These are phyloP conservation scores for Endocladia muricata DNA, from an alignment of 31 red algal genomes.

Conservation along the genomic window DNA sequence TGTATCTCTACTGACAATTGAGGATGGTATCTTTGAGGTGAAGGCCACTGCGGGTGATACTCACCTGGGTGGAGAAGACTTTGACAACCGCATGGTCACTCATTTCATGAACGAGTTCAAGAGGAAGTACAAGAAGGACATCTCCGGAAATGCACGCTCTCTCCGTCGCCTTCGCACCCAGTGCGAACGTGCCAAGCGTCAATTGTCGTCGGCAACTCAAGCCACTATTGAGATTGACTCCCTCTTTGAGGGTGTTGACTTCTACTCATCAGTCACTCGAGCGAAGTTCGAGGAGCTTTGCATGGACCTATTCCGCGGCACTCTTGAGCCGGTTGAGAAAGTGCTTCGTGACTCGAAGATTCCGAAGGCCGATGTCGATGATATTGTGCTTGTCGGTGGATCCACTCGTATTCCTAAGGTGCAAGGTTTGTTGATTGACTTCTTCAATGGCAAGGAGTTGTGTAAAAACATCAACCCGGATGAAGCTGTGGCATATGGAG, in stretches of 20 bases:
- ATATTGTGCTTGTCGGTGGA: conserved; percentile 98
- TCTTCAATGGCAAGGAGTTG: conserved; percentile 99
- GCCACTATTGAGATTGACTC: conserved; percentile 99
- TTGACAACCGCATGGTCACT: conserved; percentile 97
- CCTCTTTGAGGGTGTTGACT: conserved; percentile 93
- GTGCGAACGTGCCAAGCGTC: conserved; percentile 98
- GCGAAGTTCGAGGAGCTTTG: conserved; percentile 99
- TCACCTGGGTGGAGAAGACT: conserved; percentile 99
- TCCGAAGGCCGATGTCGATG: conserved; percentile 95
- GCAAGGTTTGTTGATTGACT: conserved; percentile 86
- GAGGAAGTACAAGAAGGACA: conserved; percentile 97
- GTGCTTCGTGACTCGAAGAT: conserved; percentile 91
- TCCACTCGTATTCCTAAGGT: conserved; percentile 99
- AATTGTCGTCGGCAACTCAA: conserved; percentile 93
- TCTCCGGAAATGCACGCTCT: conserved; percentile 79
- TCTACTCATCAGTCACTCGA: conserved; percentile 93
- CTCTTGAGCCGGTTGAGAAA: conserved; percentile 92
- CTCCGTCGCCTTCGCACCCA: conserved; percentile 88
- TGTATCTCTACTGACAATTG: conserved; percentile 97
- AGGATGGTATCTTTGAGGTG: conserved; percentile 99
- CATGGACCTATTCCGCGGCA: conserved; percentile 94
- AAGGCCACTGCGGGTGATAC: conserved; percentile 96
- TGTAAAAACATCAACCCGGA: conserved; percentile 99
- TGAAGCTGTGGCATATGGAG: conserved; percentile 99
- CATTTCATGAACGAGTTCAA: conserved; percentile 95